Evolutionary conservation across 371 early-diverging fungal species (phyloP), one percentile per base, ranked within the genome.

Genomic region (Lichtheimia ornata): DNA sequence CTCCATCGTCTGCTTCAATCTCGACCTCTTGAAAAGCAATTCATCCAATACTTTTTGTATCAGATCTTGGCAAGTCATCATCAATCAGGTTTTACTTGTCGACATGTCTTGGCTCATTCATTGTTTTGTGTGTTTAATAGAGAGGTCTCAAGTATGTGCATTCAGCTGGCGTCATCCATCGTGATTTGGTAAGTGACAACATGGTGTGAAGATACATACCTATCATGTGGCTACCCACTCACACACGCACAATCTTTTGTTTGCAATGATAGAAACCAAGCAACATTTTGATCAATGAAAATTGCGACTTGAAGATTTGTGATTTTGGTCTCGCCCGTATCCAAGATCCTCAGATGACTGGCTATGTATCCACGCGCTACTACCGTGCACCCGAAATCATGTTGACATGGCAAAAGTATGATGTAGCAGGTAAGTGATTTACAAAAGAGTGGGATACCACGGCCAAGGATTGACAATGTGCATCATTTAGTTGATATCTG

Each of bases 301-400:
- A 97, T 79, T 95, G 97, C 72, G 97, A 96, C 71, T 82, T 97
- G 49, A 96, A 95, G 85, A 97, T 97, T 70, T 97, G 98, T 78
- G 98, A 97, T 76, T 97, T 97, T 78, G 98, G 98, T 17, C 76
- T 97, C 53, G 97, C 98, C 17, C 91, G 98, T 74, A 88, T 94
- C 50, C 92, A 91, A 68, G 94, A 92, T 67, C 87, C 94, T 53
- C 92, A 93, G 73, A 94, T 88, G 93, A 97, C 98, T 15, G 98
- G 96, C 25, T 97, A 97, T 71, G 98, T 97, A 11, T 91, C 97
- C 6, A 99, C 99, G 2, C 84, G 99, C 56, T 99, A 99, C 83
- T 99, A 99, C 74, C 91, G 99, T 69, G 94, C 99, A 15, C 99
- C 99, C 28, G 99, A 99, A 69, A 92, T 99, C 69, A 97, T 99